Evolutionary conservation across 169 alveolate species (phyloP).

Genomic region (Plasmodium vivax): DNA sequence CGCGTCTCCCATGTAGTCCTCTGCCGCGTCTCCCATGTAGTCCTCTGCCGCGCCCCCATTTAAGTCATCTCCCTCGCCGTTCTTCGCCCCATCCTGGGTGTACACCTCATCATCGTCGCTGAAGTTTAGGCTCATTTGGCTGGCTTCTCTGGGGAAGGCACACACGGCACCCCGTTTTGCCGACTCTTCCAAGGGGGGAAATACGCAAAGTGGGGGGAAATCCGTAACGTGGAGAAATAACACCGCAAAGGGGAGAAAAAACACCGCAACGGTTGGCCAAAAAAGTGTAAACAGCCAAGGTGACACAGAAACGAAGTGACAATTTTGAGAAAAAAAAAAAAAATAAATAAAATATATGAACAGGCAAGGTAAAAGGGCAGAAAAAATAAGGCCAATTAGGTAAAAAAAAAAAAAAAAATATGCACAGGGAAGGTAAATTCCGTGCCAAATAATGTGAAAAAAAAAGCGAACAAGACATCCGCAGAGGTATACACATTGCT

Average conservation of each 20-base stretch:
- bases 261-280: neutral
- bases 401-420: neutral
- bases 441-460: neutral
- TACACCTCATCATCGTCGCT: constrained; percentile 68
- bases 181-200: neutral
- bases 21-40: neutral
- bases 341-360: neutral
- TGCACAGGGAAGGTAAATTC: constrained; percentile 4
- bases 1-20: neutral
- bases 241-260: neutral
- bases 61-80: constrained; percentile 2
- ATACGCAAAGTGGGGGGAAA: neutral
- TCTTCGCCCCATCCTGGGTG: neutral
- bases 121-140: constrained; percentile 60
- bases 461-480: neutral
- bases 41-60: neutral
- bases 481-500: neutral
- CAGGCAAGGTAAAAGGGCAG: neutral
- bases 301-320: neutral
- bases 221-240: neutral
- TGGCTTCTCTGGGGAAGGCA: neutral
- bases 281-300: neutral
- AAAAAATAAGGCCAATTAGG: neutral
- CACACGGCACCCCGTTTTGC: neutral
- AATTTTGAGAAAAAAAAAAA: neutral